Conservation (phyloP, 495 filamentous ascomycete genomes). For the Thermothielavioides terrestris region DNA sequence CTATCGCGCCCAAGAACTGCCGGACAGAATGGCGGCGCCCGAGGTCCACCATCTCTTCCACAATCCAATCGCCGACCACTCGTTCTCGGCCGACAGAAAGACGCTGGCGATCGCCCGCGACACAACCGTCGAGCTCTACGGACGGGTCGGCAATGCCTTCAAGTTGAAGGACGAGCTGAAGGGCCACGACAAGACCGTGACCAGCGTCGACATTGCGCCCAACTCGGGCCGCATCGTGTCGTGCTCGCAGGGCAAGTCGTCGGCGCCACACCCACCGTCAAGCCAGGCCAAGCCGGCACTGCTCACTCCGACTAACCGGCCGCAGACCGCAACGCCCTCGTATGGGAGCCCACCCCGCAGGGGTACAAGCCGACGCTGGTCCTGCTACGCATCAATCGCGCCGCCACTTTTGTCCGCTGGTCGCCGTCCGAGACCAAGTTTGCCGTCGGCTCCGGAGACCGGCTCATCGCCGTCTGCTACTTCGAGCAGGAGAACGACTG, state of each 20-base stretch:
- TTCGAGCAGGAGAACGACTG: conserved; percentile 99
- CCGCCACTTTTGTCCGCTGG: conserved; percentile 95
- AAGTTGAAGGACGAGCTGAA: conserved; percentile 82
- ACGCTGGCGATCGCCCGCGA: conserved; percentile 89
- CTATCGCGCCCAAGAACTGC: conserved; percentile 50
- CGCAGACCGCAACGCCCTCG: conserved; percentile 93
- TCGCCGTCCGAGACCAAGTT: conserved; percentile 95
- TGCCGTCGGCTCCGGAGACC: conserved; percentile 89
- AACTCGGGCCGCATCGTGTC: conserved; percentile 87
- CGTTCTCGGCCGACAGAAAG: conserved; percentile 84
- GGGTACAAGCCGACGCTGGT: conserved; percentile 98
- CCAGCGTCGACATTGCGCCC: conserved; percentile 90
- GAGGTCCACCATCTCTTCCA: conserved; percentile 97
- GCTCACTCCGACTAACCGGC: not conserved
- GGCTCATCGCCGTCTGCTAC: conserved; percentile 96
- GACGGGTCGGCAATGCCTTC: conserved; percentile 63
- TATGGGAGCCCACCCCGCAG: conserved; percentile 84
- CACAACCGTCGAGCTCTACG: conserved; percentile 84
- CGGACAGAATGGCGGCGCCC: conserved; percentile 61
- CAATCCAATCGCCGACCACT: conserved; percentile 92
- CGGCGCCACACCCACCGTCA: too few species aligned
- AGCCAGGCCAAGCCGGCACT: too few species aligned
- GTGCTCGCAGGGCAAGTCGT: conserved; percentile 74
- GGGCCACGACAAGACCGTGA: conserved; percentile 94
- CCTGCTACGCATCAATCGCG: conserved; percentile 91